Conservation (phyloP, 2,329 filamentous ascomycete species). For the Pseudogymnoascus sp. region DNA sequence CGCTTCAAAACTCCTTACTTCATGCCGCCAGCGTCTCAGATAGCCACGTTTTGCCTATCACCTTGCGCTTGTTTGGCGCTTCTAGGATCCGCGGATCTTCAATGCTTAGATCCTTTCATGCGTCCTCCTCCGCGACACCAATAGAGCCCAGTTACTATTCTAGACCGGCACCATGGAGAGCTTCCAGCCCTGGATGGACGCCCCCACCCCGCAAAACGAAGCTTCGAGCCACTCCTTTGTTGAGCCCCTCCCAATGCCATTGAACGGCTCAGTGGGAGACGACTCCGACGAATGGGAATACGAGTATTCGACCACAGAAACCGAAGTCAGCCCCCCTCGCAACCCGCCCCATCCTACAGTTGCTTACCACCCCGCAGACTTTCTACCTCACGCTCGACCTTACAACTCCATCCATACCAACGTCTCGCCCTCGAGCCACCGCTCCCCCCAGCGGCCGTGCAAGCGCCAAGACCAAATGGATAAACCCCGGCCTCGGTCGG, state of each 20-base stretch:
- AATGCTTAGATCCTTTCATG: background rate
- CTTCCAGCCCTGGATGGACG: slow-evolving; percentile 1
- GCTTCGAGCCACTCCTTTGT: slow-evolving; percentile 2
- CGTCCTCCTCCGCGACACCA: background rate
- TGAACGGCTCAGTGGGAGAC: slow-evolving; percentile 30
- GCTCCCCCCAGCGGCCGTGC: slow-evolving; percentile 8
- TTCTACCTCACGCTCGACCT: slow-evolving; percentile 58
- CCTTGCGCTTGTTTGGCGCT: background rate
- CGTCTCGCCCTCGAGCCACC: slow-evolving; percentile 14
- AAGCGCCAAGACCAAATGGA: slow-evolving; percentile 14
- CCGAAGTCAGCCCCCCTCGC: slow-evolving; percentile 38
- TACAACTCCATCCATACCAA: slow-evolving; percentile 34
- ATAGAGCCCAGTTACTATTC: background rate
- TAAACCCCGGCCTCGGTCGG: slow-evolving; percentile 19
- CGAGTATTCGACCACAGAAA: slow-evolving; percentile 57
- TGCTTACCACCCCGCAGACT: slow-evolving; percentile 35
- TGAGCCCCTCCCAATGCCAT: background rate
- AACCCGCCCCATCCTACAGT: background rate
- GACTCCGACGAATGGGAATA: slow-evolving; percentile 60
- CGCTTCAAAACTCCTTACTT: background rate
- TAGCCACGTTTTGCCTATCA: background rate
- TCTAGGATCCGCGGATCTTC: background rate
- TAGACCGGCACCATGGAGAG: background rate
- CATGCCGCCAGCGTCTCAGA: background rate
- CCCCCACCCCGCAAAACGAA: slow-evolving; percentile 7